A percentile compares a stretch with the other conserved stretches of the same genome.
Evolutionary conservation across 2,329 filamentous ascomycete genomes (phyloP).

Genomic region (Colletotrichum filicis): DNA sequence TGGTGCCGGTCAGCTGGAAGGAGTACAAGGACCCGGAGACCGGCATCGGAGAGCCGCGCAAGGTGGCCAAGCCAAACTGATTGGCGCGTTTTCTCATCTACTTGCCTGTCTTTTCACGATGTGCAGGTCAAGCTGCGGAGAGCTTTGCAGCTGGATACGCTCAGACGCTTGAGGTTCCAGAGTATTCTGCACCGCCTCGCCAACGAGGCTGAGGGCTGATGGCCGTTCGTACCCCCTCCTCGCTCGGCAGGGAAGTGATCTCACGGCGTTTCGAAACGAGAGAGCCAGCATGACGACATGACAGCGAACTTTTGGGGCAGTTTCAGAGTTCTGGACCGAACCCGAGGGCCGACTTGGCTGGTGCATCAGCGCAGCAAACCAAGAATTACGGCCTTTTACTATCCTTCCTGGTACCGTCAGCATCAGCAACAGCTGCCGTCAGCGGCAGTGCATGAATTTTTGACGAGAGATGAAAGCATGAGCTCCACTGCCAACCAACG

Average conservation of each 20-base stretch:
- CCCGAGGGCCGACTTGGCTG: neutral
- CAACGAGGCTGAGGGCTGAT: slow-evolving; percentile 9
- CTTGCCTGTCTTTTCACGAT: neutral
- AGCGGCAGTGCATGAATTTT: slow-evolving; percentile 1
- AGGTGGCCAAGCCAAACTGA: slow-evolving; percentile 94
- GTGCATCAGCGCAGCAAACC: neutral
- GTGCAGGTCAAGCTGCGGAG: neutral
- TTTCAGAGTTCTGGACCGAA: slow-evolving; percentile 8
- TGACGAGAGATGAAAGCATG: neutral
- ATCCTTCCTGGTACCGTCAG: neutral
- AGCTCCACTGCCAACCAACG: slow-evolving; percentile 1
- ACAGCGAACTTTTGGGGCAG: slow-evolving; percentile 5
- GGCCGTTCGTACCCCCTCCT: neutral
- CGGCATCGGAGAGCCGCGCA: slow-evolving; percentile 80
- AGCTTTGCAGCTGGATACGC: slow-evolving; percentile 27
- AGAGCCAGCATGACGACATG: slow-evolving; percentile 21
- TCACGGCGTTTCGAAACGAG: slow-evolving; percentile 24
- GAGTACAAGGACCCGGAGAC: slow-evolving; percentile 90
- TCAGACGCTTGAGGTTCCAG: slow-evolving; percentile 9
- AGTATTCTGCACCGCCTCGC: slow-evolving; percentile 18
- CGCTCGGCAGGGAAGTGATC: slow-evolving; percentile 18
- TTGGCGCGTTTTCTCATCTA: neutral
- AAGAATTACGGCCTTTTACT: neutral
- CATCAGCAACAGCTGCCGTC: slow-evolving; percentile 6
- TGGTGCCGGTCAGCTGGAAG: slow-evolving; percentile 95